These are phyloP conservation scores for Orbilia blumenaviensis DNA, from an alignment of 2,329 filamentous ascomycete genomes.

Conservation along the genomic window DNA sequence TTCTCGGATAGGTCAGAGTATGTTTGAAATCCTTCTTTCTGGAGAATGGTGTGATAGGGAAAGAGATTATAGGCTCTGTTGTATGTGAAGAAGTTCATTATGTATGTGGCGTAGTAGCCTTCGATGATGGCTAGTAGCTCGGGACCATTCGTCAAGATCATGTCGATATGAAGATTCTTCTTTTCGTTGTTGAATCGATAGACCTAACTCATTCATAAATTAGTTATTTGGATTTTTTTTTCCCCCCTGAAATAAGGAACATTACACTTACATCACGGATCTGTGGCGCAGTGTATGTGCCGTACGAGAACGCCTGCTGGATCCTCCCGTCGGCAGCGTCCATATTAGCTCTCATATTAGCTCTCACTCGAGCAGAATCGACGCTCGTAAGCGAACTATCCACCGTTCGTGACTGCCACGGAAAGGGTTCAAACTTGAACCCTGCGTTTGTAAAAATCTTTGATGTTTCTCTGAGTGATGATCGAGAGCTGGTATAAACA, in stretches of 20 bases:
- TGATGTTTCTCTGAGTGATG: background rate
- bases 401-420: conserved; percentile 11
- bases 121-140: conserved; percentile 7
- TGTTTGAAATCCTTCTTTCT: conserved; percentile 2
- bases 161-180: background rate
- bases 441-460: background rate
- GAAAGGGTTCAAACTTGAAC: conserved; percentile 7
- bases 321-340: background rate
- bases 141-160: conserved; percentile 3
- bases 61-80: conserved; percentile 24
- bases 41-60: conserved; percentile 13
- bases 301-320: background rate
- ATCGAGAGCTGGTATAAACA: conserved; percentile 15
- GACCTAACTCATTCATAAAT: background rate
- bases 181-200: background rate
- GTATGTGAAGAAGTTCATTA: conserved; percentile 44
- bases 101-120: conserved; percentile 38
- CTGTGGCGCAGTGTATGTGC: background rate
- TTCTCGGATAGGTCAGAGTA: background rate
- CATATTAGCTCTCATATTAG: background rate
- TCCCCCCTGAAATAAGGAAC: background rate
- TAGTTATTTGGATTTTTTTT: background rate
- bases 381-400: conserved; percentile 14
- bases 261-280: conserved; percentile 13
- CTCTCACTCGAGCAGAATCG: background rate